Evolutionary conservation across 225 moss, liverwort and hornwort genomes (phyloP).

Genomic region (Physcomitrium patens): DNA sequence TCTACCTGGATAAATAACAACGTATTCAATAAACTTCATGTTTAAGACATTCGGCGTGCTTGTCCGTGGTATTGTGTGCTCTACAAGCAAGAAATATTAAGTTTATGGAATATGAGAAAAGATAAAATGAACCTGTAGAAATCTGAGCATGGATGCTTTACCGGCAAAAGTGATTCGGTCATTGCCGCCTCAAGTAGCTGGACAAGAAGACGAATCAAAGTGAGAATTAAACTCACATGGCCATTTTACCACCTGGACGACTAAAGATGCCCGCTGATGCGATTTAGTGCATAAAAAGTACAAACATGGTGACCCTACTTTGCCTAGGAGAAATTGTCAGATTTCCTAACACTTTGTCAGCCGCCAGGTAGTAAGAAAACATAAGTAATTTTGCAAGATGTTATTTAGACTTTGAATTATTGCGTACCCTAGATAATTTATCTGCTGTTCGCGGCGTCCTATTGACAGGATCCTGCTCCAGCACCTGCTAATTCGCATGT

Average conservation of each 20-base stretch:
- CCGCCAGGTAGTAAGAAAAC: constrained; percentile 17
- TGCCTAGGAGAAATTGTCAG: background rate
- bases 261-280: background rate
- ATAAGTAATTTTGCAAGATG: background rate
- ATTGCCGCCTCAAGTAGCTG: constrained; percentile 84
- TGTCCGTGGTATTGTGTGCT: too few relatives aligned
- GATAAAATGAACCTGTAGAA: background rate
- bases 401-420: background rate
- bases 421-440: constrained; percentile 59
- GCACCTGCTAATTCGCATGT: constrained; percentile 56
- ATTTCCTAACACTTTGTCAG: background rate
- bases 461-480: constrained; percentile 54
- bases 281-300: background rate
- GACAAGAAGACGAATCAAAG: constrained; percentile 21
- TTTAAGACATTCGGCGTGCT: background rate
- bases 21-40: background rate
- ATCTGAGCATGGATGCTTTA: constrained; percentile 30
- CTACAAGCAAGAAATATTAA: too few relatives aligned
- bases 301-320: background rate
- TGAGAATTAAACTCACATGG: background rate
- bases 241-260: background rate
- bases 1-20: background rate
- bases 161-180: constrained; percentile 73
- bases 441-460: constrained; percentile 54
- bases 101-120: too few relatives aligned